phyloP scores from a whole-genome alignment of 768 basidiomycete genomes.

The Boletus rubroflammeus region DNA sequence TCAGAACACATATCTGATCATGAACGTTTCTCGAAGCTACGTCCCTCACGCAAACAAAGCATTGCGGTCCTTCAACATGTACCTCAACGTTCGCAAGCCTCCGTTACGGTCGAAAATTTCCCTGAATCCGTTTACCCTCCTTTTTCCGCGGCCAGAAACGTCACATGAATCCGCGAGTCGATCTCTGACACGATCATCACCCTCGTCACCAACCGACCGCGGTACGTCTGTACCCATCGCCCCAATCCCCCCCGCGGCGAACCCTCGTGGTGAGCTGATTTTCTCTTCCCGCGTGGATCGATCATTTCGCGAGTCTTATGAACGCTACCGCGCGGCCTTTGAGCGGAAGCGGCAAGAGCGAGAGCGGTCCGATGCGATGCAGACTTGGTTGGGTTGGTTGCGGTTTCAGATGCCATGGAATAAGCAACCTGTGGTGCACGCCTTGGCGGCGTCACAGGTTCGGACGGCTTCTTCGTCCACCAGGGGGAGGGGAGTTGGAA shows the following conservation, averaged over 20 bases:
- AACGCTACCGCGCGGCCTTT: slow-evolving; percentile 84
- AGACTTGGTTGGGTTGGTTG: slow-evolving; percentile 32
- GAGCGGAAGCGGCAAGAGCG: slow-evolving; percentile 73
- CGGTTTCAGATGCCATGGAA: slow-evolving; percentile 30
- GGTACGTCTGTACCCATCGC: slow-evolving; percentile 44
- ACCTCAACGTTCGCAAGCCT: slow-evolving; percentile 87
- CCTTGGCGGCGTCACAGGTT: slow-evolving; percentile 15
- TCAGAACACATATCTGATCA: slow-evolving; percentile 16
- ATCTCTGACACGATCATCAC: slow-evolving; percentile 28
- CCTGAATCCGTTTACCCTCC: slow-evolving; percentile 37
- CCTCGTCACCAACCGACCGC: slow-evolving; percentile 37
- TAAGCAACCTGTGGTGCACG: slow-evolving; percentile 7
- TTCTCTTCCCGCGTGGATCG: slow-evolving; percentile 87
- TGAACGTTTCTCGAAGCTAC: slow-evolving; percentile 54
- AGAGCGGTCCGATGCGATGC: slow-evolving; percentile 38
- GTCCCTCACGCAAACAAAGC: slow-evolving; percentile 94
- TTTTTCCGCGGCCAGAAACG: slow-evolving; percentile 31
- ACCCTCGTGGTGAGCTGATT: slow-evolving; percentile 94
- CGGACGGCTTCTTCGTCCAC: slow-evolving; percentile 24
- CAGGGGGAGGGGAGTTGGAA: slow-evolving; percentile 25
- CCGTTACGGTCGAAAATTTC: slow-evolving; percentile 61
- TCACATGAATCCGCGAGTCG: slow-evolving; percentile 20
- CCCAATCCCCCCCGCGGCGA: slow-evolving; percentile 84
- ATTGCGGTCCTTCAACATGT: slow-evolving; percentile 92
- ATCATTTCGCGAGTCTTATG: slow-evolving; percentile 85